Conservation (phyloP, 2,329 filamentous ascomycete genomes). For the Colletotrichum chrysophilum region DNA sequence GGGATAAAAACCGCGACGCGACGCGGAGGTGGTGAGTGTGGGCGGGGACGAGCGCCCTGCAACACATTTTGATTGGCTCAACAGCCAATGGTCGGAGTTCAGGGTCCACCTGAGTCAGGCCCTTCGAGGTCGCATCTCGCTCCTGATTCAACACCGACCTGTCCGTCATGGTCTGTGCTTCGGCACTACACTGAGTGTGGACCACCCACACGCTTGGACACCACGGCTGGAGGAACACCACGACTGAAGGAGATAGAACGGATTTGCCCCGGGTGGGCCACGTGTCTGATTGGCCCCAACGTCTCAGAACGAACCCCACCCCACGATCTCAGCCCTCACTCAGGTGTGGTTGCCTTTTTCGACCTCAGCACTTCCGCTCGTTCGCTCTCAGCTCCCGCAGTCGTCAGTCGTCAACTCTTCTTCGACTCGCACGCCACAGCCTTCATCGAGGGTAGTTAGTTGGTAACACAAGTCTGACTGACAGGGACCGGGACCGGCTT, state of each 20-base stretch:
- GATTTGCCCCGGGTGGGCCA: background rate
- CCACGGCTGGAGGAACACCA: background rate
- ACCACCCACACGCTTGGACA: no score
- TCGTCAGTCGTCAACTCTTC: background rate
- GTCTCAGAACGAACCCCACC: background rate
- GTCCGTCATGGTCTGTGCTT: background rate
- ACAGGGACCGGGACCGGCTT: background rate
- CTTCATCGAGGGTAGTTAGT: background rate
- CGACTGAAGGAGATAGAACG: slow-evolving; percentile 1
- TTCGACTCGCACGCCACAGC: background rate
- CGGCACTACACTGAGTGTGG: no score
- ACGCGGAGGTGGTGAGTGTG: background rate
- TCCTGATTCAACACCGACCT: background rate
- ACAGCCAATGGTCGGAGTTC: background rate
- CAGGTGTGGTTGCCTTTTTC: background rate
- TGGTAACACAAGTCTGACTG: background rate
- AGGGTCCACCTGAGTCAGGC: background rate
- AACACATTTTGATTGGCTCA: background rate
- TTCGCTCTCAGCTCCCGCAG: background rate
- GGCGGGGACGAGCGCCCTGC: background rate
- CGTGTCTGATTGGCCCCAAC: background rate
- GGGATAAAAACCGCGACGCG: background rate
- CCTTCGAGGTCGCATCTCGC: background rate
- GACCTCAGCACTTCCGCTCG: background rate
- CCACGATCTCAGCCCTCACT: background rate